Conservation (phyloP, 805 yeast species). For the Pichia gijzeniarum region DNA sequence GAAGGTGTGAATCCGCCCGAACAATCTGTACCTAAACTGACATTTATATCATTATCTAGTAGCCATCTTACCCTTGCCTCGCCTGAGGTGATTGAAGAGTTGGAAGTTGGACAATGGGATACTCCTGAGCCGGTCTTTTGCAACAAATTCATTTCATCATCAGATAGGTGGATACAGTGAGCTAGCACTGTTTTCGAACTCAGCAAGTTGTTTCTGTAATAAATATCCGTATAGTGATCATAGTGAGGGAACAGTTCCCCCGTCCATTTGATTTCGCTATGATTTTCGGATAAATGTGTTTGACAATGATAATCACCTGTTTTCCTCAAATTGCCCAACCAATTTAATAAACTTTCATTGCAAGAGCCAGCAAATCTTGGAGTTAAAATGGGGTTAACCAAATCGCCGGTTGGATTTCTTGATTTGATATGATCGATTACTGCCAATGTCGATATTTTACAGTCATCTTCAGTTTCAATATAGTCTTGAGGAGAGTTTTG, state of each 20-base stretch:
- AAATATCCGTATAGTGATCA: conserved; percentile 67
- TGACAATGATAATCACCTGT: conserved; percentile 60
- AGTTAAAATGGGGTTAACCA: conserved; percentile 71
- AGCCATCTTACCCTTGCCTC: conserved; percentile 76
- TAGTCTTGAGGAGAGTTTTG: conserved; percentile 70
- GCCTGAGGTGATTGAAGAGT: conserved; percentile 83
- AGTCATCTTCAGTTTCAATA: conserved; percentile 47
- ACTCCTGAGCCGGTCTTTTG: conserved; percentile 57
- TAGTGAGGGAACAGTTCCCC: conserved; percentile 64
- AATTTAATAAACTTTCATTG: conserved; percentile 49
- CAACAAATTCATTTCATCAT: conserved; percentile 56
- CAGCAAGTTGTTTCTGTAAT: conserved; percentile 55
- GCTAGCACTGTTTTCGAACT: conserved; percentile 71
- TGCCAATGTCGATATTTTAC: conserved; percentile 45
- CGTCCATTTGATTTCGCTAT: conserved; percentile 70
- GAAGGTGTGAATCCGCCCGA: conserved; percentile 73
- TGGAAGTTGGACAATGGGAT: conserved; percentile 91
- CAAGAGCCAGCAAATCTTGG: conserved; percentile 95
- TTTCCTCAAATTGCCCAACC: conserved; percentile 55
- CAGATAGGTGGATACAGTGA: conserved; percentile 75
- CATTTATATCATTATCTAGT: conserved; percentile 59
- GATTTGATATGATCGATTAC: conserved; percentile 51
- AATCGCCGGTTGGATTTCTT: conserved; percentile 46
- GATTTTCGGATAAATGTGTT: conserved; percentile 86
- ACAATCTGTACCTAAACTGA: conserved; percentile 75